A percentile compares a stretch with the other conserved stretches of the same genome.
These are phyloP conservation scores for Flaveria sonorensis DNA, from an alignment of 129 eudicot genomes.

Conservation along the genomic window DNA sequence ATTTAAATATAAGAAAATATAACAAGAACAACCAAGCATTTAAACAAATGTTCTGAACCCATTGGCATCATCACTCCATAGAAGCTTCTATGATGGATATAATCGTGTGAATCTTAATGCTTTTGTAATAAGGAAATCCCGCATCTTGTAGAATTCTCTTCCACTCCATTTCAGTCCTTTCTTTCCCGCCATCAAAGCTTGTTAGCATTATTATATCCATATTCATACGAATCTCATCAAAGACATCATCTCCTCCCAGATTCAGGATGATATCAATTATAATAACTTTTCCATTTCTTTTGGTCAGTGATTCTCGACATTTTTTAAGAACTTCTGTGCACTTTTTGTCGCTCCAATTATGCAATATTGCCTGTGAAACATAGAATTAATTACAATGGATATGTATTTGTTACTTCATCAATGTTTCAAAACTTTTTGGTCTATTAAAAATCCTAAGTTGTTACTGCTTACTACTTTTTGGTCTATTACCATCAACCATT, in stretches of 20 bases:
- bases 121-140: constrained; percentile 31
- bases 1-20: not conserved
- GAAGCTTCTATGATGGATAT: constrained; percentile 41
- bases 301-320: constrained; percentile 25
- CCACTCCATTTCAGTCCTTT: constrained; percentile 40
- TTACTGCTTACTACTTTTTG: too few relatives aligned
- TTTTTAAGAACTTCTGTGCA: constrained; percentile 38
- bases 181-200: constrained; percentile 24
- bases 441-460: too few relatives aligned
- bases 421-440: too few relatives aligned
- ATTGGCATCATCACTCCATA: constrained; percentile 1
- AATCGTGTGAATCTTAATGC: constrained; percentile 27
- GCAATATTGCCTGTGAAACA: constrained; percentile 30
- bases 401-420: too few relatives aligned
- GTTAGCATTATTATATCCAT: constrained; percentile 35
- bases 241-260: constrained; percentile 9
- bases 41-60: not conserved
- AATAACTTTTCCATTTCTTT: constrained; percentile 33
- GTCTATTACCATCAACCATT: too few relatives aligned
- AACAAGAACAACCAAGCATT: not conserved
- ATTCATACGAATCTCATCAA: constrained; percentile 17
- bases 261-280: constrained; percentile 28
- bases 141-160: constrained; percentile 30
- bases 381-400: too few relatives aligned
- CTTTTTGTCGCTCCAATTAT: constrained; percentile 40